Evolutionary conservation across 495 filamentous ascomycete species (phyloP).

Genomic region (Haplographium delicatum): DNA sequence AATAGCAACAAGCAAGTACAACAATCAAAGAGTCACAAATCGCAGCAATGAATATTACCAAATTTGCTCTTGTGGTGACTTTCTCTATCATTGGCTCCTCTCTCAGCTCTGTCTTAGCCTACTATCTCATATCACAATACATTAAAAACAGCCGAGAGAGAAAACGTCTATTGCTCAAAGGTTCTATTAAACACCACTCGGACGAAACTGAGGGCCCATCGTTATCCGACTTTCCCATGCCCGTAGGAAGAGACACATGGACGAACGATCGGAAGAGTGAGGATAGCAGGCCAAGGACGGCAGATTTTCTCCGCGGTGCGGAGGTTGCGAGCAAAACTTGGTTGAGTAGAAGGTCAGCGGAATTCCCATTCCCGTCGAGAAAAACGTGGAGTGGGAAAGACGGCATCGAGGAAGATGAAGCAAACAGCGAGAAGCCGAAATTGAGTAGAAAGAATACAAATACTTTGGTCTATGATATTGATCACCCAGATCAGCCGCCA

Average conservation of each 20-base stretch:
- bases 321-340: too few species aligned
- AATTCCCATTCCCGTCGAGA: not conserved
- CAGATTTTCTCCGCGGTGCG: not conserved
- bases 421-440: not conserved
- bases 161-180: too few species aligned
- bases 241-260: constrained; percentile 1
- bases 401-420: not conserved
- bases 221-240: constrained; percentile 6
- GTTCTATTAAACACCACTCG: not conserved
- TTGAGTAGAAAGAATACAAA: constrained; percentile 1
- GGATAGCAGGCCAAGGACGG: not conserved
- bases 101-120: not conserved
- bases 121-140: constrained; percentile 9
- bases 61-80: constrained; percentile 5
- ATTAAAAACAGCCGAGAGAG: too few species aligned
- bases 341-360: not conserved
- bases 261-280: not conserved
- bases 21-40: not conserved
- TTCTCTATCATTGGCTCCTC: constrained; percentile 13
- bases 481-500: constrained; percentile 9
- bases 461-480: constrained; percentile 7
- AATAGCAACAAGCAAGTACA: not conserved
- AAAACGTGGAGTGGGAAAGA: not conserved
- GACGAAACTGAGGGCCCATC: not conserved
- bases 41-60: constrained; percentile 1